Evolutionary conservation across 192 early-diverging fungal genomes (phyloP), one percentile per base, ranked within the genome.

Genomic region (Irineochytrium annulatum): DNA sequence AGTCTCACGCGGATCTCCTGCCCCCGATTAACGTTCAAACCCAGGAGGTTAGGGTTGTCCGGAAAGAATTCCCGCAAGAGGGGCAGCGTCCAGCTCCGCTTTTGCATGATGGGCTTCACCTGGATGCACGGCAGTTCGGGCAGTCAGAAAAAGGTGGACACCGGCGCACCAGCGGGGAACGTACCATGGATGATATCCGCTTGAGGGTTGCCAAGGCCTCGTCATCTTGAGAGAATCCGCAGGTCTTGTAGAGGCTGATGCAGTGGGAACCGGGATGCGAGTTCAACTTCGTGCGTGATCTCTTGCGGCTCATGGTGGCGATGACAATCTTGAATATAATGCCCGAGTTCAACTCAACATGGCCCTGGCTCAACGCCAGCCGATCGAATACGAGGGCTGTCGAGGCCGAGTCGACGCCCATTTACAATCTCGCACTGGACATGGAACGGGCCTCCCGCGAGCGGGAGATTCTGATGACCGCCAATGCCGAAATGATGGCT

Each of bases 31-130:
- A 79, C 69, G 67, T 91, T 91, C 37, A 86, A 61, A 4, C 90
- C 90, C 53, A 77, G 74, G 43, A 88, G 69, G 28, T 51, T 60
- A n/a, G 45, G 60, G 37, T 85, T 70, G 13, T 41, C 55, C 3
- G 87, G 81, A 45, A 67, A 78, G 57, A 91, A 86, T 56, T 91
- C 89, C 14, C 64, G 60, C 28, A 89, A 61, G 0, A 68, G 43
- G 16, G 46, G 55, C 4, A 86, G 81, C 4, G 71, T 68, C 87
- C 86, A 89, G 32, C 61, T 59, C 19, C 68, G 79, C 13, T 78
- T 85, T 27, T 72, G 77, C 86, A 90, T 87, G 55, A 90, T 80
- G 5, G 87, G 89, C 24, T 76, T 73, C 24, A 88, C 86, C 69
- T 86, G 63, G 41, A 29, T 8, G 27, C 19, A 26, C 1, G 45